A percentile compares a stretch with the other conserved stretches of the same genome.
phyloP scores from a whole-genome alignment of 2,329 filamentous ascomycete species.

The Thelonectria blattea region DNA sequence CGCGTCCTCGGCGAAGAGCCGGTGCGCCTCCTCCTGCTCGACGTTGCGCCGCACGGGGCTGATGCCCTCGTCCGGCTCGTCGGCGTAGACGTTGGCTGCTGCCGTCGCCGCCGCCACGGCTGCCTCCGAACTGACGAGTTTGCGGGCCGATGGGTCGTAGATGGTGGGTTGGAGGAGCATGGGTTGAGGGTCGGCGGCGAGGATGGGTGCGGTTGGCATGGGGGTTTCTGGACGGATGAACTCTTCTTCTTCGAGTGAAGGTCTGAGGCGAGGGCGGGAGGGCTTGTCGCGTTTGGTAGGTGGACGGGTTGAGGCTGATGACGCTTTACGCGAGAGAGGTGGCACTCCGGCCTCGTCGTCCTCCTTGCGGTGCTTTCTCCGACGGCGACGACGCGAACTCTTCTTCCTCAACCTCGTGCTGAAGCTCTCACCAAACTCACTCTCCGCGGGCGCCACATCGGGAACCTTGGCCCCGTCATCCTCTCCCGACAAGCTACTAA shows the following conservation, averaged over 20 bases:
- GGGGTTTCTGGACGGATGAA: slow-evolving; percentile 38
- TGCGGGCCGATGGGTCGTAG: slow-evolving; percentile 53
- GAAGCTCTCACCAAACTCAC: slow-evolving; percentile 44
- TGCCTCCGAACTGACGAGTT: not conserved
- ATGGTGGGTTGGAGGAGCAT: slow-evolving; percentile 63
- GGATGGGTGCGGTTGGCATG: slow-evolving; percentile 51
- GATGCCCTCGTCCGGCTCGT: slow-evolving; percentile 51
- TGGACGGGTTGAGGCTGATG: slow-evolving; percentile 26
- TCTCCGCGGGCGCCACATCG: slow-evolving; percentile 3
- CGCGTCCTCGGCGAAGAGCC: slow-evolving; percentile 62
- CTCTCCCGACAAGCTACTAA: slow-evolving; percentile 38
- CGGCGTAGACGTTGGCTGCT: slow-evolving; percentile 17
- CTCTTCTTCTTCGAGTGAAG: slow-evolving; percentile 36
- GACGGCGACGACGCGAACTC: slow-evolving; percentile 45
- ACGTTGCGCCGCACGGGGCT: slow-evolving; percentile 64
- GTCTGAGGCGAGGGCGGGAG: slow-evolving; percentile 34
- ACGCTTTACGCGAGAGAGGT: slow-evolving; percentile 28
- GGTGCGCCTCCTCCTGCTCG: slow-evolving; percentile 61
- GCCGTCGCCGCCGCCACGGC: not conserved
- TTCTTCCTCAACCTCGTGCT: slow-evolving; percentile 58
- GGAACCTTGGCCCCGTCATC: slow-evolving; percentile 14
- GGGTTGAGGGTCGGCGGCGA: slow-evolving; percentile 55
- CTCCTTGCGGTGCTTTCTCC: slow-evolving; percentile 45
- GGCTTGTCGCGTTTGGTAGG: slow-evolving; percentile 35
- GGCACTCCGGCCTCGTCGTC: slow-evolving; percentile 33